Base-by-base conservation (phyloP, 2,329 filamentous ascomycete genomes). In the Pseudogymnoascus sp. region DNA sequence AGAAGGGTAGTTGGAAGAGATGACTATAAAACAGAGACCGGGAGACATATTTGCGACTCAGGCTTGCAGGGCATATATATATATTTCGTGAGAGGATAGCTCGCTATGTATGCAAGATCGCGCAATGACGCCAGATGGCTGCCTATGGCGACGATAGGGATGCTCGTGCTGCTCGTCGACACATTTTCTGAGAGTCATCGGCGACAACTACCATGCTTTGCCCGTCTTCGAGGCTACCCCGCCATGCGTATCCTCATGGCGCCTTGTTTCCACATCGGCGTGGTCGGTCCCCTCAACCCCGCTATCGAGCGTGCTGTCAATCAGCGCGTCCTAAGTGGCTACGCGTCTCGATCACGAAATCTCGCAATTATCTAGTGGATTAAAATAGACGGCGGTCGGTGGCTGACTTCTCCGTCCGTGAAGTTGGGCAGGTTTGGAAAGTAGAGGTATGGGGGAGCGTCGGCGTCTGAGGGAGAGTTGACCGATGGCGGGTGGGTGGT, bases 21-120 rank as follows among this genome's bases (percentile, higher is more conserved):
- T 37, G 18, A 59, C 21, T 42, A 48, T 42, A 35, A 60, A 48
- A 58, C 29, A 45, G 29, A 60, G 59, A 58, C 59, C 59, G 7
- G 40, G 59, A 55, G 40, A 60, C 29, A 45, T 45, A 42, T 60
- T 45, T 37, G 33, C 58, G 21, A 37, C 21, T 37, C 58, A 13
- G 35, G 33, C 35, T 60, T 60, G 58, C 5, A 31, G 6, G 33
- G 33, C 35, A 60, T 60, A 37, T 60, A 60, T 42, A 42, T 42
- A 42, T 60, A 42, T 42, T 37, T 60, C 58, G 33, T 12, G 33
- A 60, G 58, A 31, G 33, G 12, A 59, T 29, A 36, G 21, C 35
- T 42, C 58, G 58, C 35, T 42, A 42, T 37, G 37, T 42, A 37
- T 60, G 35, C 37, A 42, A 37, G 33, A 21, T 37, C 33, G 35